These are phyloP conservation scores for Hemileccinum impolitum DNA, from an alignment of 768 basidiomycete genomes.

Conservation along the genomic window DNA sequence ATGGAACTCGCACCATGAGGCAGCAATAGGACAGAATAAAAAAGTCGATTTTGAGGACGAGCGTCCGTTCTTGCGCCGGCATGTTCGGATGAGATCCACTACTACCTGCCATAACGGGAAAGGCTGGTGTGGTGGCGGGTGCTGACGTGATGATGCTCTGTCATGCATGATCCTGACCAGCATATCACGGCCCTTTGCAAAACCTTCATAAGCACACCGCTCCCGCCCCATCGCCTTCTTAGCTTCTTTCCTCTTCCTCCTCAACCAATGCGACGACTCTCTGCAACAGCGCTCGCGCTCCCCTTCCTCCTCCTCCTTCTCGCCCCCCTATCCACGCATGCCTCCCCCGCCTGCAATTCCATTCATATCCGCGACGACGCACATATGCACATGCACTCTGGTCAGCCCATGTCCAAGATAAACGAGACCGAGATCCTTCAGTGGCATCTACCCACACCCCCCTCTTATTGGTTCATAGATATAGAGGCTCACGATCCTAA, in stretches of 20 bases:
- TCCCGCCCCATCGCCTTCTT: constrained; percentile 1
- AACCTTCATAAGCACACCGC: constrained; percentile 13
- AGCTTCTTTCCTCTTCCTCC: background rate
- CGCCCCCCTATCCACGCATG: constrained; percentile 14
- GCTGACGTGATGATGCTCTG: constrained; percentile 14
- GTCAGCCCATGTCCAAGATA: constrained; percentile 52
- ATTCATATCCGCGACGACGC: constrained; percentile 28
- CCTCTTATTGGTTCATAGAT: constrained; percentile 83
- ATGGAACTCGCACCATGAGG: constrained; percentile 46
- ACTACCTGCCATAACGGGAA: background rate
- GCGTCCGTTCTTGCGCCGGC: constrained; percentile 37
- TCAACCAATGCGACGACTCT: constrained; percentile 6
- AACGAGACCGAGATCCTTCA: constrained; percentile 75
- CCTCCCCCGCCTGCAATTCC: constrained; percentile 16
- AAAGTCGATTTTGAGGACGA: constrained; percentile 61
- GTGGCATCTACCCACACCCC: constrained; percentile 65
- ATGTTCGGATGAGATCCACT: background rate
- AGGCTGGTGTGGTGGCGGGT: constrained; percentile 1
- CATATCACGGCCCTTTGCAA: background rate
- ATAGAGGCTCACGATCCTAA: constrained; percentile 49
- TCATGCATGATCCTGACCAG: background rate
- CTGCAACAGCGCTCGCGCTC: background rate
- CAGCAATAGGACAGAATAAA: constrained; percentile 72
- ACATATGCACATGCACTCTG: constrained; percentile 47
- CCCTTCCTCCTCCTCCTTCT: constrained; percentile 6